Evolutionary conservation across 352 stramenopile species (phyloP), one percentile per base, ranked within the genome.

Genomic region (Phytophthora podocarpi): DNA sequence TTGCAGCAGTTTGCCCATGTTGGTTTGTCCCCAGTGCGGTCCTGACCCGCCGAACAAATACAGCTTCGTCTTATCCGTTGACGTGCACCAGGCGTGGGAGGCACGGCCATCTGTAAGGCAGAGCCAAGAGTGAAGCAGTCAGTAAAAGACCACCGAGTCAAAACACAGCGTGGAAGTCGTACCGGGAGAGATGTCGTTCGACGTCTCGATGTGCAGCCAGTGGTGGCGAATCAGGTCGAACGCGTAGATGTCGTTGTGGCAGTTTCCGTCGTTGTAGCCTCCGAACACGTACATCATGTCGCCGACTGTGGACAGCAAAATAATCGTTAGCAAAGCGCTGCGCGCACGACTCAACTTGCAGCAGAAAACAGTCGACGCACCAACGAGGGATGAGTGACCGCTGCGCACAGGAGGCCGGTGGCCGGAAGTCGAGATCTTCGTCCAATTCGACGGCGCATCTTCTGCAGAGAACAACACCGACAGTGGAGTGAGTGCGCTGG

Each of bases 261-360:
- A 93, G 64, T 91, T 90, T 34, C 85, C 85, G 70, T 93, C 82
- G 63, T 93, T 91, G 79, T 93, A 93, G 16, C 85, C 85, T 18
- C 85, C 85, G 52, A 93, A 93, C 23, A 91, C 72, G 53, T 91
- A 93, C 85, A 91, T 93, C 52, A 80, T 76, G 59, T 89, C 78
- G 16, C 67, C 80, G 24, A 93, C 84, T 91, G 48, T 24, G 27
- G 41, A 23, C n/a, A 50, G 5, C 35, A 58, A 37, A 23, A 15
- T 3, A 51, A 20, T 34, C 8, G 41, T 61, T 59, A 60, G 43
- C 21, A 54, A 15, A 12, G 2, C 6, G 37, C 9, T 27, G 26
- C 4, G 26, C 5, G 8, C 20, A 23, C 13, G 6, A 51, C 3
- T 16, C 4, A 34, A 26, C n/a, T 5, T 24, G 27, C n/a, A 51